phyloP scores from a whole-genome alignment of 2,329 filamentous ascomycete species.

The Leptographium wingfieldii region DNA sequence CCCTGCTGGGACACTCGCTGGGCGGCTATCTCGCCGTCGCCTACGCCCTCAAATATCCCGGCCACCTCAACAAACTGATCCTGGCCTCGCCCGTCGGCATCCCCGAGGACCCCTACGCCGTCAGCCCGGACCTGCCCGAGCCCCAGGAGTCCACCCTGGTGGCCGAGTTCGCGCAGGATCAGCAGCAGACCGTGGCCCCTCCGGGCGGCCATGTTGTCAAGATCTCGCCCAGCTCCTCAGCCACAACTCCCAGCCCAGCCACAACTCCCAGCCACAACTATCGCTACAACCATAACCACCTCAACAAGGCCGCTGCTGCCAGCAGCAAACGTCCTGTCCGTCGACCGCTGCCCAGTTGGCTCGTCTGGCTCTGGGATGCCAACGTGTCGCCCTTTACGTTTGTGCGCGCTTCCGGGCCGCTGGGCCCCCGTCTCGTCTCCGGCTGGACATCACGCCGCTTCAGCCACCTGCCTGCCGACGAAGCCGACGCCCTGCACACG shows the following conservation, averaged over 20 bases:
- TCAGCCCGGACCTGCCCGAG: conserved; percentile 68
- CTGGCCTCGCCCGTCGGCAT: conserved; percentile 89
- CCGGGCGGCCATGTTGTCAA: too few species aligned
- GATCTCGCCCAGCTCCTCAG: too few species aligned
- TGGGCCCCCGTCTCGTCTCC: conserved; percentile 84
- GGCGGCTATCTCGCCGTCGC: conserved; percentile 92
- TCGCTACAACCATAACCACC: conserved; percentile 12
- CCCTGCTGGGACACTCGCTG: conserved; percentile 81
- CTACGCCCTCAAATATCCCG: conserved; percentile 93
- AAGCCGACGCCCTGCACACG: conserved; percentile 76
- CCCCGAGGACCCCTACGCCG: conserved; percentile 84
- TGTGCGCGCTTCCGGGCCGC: conserved; percentile 73
- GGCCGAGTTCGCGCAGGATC: conserved; percentile 70
- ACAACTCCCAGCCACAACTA: conserved; percentile 17
- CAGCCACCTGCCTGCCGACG: conserved; percentile 67
- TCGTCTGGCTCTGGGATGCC: conserved; percentile 90
- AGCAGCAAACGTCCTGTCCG: conserved; percentile 16
- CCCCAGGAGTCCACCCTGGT: conserved; percentile 58
- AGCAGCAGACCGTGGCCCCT: conserved; percentile 34
- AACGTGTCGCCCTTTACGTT: conserved; percentile 93
- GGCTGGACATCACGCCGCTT: conserved; percentile 93
- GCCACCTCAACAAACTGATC: conserved; percentile 88
- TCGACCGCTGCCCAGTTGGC: conserved; percentile 65
- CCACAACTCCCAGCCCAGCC: neutral
- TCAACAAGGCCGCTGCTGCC: conserved; percentile 13